phyloP scores from a whole-genome alignment of 495 filamentous ascomycete genomes.

The Hypoxylon fuscum region DNA sequence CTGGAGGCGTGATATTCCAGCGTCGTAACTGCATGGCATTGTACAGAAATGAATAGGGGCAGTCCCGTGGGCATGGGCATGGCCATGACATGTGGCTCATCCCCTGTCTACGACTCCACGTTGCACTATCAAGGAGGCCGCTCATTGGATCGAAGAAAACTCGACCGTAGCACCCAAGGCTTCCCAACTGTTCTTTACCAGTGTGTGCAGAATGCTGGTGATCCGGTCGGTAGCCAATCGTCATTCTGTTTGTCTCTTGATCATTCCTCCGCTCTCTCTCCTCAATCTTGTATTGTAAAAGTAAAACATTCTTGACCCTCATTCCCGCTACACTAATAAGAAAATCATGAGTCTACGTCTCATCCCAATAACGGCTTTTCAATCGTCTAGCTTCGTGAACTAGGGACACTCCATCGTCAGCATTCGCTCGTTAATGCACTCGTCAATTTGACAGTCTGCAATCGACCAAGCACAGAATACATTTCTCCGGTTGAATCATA shows the following conservation, averaged over 20 bases:
- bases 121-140: constrained; percentile 19
- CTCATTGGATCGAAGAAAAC: constrained; percentile 29
- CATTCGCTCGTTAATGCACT: constrained; percentile 11
- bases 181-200: constrained; percentile 24
- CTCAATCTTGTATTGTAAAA: constrained; percentile 32
- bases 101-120: constrained; percentile 37
- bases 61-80: constrained; percentile 18
- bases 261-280: constrained; percentile 23
- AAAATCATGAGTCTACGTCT: constrained; percentile 2
- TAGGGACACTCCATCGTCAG: constrained; percentile 3
- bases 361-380: constrained; percentile 3
- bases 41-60: constrained; percentile 25
- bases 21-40: constrained; percentile 21
- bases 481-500: constrained; percentile 6
- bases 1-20: constrained; percentile 14
- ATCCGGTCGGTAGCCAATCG: constrained; percentile 40
- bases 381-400: constrained; percentile 5
- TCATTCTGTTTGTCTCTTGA: constrained; percentile 26
- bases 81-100: constrained; percentile 35
- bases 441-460: constrained; percentile 3
- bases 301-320: constrained; percentile 22
- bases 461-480: neutral
- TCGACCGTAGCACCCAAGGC: constrained; percentile 25
- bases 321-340: constrained; percentile 13
- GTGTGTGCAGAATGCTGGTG: constrained; percentile 24